A percentile compares a stretch with the other conserved stretches of the same genome.
phyloP scores from a whole-genome alignment of 2,329 filamentous ascomycete genomes.

The Bipolaris gigantea region DNA sequence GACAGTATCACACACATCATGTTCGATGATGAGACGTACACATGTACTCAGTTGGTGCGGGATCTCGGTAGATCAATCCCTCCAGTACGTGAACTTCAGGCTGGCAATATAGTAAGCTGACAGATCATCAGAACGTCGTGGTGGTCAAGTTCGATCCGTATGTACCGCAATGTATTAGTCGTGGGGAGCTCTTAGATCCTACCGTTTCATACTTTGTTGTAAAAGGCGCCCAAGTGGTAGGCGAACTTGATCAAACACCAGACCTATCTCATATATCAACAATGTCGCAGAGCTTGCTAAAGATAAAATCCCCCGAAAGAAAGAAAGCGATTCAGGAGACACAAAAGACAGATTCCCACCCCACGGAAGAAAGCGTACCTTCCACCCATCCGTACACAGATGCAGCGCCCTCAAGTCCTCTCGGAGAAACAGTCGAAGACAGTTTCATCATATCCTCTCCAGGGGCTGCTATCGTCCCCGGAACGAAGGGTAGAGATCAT shows the following conservation, averaged over 20 bases:
- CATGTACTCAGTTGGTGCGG: constrained; percentile 64
- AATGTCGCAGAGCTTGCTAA: constrained; percentile 46
- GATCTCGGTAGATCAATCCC: constrained; percentile 51
- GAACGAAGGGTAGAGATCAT: background rate
- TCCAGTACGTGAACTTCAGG: background rate
- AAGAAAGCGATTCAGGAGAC: constrained; percentile 43
- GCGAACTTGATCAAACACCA: background rate
- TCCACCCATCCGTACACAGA: constrained; percentile 10
- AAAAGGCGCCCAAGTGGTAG: constrained; percentile 50
- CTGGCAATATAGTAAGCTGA: background rate
- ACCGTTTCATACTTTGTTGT: constrained; percentile 63
- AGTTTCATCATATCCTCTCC: constrained; percentile 30
- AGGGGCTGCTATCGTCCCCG: constrained; percentile 2
- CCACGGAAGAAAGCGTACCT: constrained; percentile 36
- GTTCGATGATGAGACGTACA: constrained; percentile 66
- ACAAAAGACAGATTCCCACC: constrained; percentile 44
- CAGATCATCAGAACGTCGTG: constrained; percentile 44
- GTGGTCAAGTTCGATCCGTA: constrained; percentile 55
- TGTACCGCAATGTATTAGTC: constrained; percentile 49
- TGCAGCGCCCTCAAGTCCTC: background rate
- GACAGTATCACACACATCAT: constrained; percentile 73
- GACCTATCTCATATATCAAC: constrained; percentile 8
- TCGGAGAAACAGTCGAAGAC: constrained; percentile 32
- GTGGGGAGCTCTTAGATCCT: constrained; percentile 52
- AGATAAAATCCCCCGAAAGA: constrained; percentile 54